Conservation (phyloP, 2,329 filamentous ascomycete species). For the Davidsoniella virescens region DNA sequence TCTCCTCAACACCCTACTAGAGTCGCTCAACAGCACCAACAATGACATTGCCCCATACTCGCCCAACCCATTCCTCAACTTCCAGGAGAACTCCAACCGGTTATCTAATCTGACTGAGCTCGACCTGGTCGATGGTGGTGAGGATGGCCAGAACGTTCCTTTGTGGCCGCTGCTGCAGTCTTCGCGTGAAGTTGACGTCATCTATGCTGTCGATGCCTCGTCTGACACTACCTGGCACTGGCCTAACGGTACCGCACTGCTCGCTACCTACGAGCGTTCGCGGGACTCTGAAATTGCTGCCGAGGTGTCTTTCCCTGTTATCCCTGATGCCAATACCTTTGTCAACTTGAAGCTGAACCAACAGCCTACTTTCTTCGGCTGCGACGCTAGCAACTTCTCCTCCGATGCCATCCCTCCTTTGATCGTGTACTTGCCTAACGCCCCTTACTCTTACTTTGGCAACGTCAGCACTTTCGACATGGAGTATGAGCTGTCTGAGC, state of each 20-base stretch:
- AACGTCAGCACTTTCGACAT: slow-evolving; percentile 69
- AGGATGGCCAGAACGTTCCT: slow-evolving; percentile 67
- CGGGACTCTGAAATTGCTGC: slow-evolving; percentile 28
- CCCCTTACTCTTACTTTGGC: slow-evolving; percentile 58
- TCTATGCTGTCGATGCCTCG: slow-evolving; percentile 48
- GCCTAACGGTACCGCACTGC: slow-evolving; percentile 44
- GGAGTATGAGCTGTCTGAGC: slow-evolving; percentile 45
- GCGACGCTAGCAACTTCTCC: slow-evolving; percentile 39
- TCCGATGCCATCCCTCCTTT: slow-evolving; percentile 42
- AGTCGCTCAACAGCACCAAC: slow-evolving; percentile 37
- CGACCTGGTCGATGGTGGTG: slow-evolving; percentile 65
- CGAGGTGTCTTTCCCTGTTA: slow-evolving; percentile 39
- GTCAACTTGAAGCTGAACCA: slow-evolving; percentile 41
- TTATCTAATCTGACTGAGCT: slow-evolving; percentile 33
- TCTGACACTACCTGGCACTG: slow-evolving; percentile 42
- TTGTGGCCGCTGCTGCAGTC: slow-evolving; percentile 45
- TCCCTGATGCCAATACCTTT: slow-evolving; percentile 40
- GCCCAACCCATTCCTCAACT: slow-evolving; percentile 43
- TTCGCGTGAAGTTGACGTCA: slow-evolving; percentile 39
- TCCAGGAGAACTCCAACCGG: slow-evolving; percentile 29
- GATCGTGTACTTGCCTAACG: slow-evolving; percentile 76
- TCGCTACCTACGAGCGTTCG: slow-evolving; percentile 40
- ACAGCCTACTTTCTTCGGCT: slow-evolving; percentile 48
- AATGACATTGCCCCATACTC: slow-evolving; percentile 61
- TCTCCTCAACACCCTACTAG: slow-evolving; percentile 33